Base-by-base conservation (phyloP, 2,329 filamentous ascomycete genomes). In the Colletotrichum acutatum region DNA sequence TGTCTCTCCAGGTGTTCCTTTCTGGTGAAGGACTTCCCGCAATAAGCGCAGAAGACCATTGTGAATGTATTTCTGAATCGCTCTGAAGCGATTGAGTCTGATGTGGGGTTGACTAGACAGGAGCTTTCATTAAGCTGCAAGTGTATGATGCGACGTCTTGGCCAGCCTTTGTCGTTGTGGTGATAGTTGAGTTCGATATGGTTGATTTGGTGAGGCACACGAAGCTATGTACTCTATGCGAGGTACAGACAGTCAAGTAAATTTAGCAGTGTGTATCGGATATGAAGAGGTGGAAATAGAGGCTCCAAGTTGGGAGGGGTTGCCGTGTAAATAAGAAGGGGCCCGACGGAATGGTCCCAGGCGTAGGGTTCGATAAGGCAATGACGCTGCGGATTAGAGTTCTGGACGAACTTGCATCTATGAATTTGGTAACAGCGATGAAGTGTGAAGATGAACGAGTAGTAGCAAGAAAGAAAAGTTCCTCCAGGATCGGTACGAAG, bases 1-100 rank as follows among this genome's bases (percentile, higher is more conserved):
- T 89, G 87, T 74, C 87, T 84, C 75, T 89, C 87, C n/a, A 89
- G 79, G 77, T 89, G 87, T 75, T 89, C 87, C 77, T 89, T 89
- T 76, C 87, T 83, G 62, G 86, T 88, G 78, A 89, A 89, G 76
- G 80, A 82, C 80, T 87, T 88, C 68, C 87, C 87, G 76, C 87
- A 89, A 76, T 89, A 89, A 22, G 87, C 82, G 75, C 87, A 89
- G 77, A 82, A 89, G 61, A 89, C 82, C 82, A 83, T 83, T 67
- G 76, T 79, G 46, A 28, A 53, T 14, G 49, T 24, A 22, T 34
- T 26, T 5, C 66, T 30, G 26, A 28, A 16, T 71, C 52, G 71
- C 46, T 30, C 34, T 28, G 12, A 46, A 57, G 54, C 32, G 61
- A 64, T 28, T 52, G 34, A n/a, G 8, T 22, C 22, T 9, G 42